phyloP scores from a whole-genome alignment of 1,284 basidiomycete species.

The Thecaphora thlaspeos region DNA sequence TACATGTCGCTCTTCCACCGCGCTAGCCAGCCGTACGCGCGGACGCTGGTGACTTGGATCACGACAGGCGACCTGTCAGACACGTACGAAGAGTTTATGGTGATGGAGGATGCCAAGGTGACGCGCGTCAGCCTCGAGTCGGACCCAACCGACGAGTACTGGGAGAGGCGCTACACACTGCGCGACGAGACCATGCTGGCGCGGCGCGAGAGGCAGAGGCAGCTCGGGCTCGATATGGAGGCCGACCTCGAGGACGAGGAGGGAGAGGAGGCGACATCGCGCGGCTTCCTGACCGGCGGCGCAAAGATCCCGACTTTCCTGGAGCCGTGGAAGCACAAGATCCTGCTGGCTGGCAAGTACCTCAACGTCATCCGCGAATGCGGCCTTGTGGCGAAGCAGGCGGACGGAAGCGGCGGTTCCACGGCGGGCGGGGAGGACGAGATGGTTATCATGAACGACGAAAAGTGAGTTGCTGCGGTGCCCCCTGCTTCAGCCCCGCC shows the following conservation, averaged over 20 bases:
- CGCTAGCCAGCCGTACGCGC: slow-evolving; percentile 54
- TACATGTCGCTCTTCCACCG: slow-evolving; percentile 50
- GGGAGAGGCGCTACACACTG: slow-evolving; percentile 56
- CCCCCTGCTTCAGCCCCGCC: too few species aligned
- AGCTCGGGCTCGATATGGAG: slow-evolving; percentile 41
- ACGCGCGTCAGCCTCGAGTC: slow-evolving; percentile 52
- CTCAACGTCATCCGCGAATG: slow-evolving; percentile 57
- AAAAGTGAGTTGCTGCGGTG: slow-evolving; percentile 15
- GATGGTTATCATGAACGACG: slow-evolving; percentile 50
- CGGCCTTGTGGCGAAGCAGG: slow-evolving; percentile 46
- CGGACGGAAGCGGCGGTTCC: background rate
- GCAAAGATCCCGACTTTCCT: slow-evolving; percentile 56
- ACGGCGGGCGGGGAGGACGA: slow-evolving; percentile 1
- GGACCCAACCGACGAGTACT: slow-evolving; percentile 57
- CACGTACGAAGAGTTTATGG: slow-evolving; percentile 57
- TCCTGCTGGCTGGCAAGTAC: slow-evolving; percentile 56
- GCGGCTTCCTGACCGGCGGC: slow-evolving; percentile 61
- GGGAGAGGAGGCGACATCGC: slow-evolving; percentile 57
- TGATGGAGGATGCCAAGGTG: slow-evolving; percentile 55
- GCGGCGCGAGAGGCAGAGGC: slow-evolving; percentile 39
- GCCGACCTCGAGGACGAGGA: slow-evolving; percentile 29
- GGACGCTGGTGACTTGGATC: slow-evolving; percentile 54
- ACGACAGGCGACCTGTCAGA: slow-evolving; percentile 54
- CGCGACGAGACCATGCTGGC: slow-evolving; percentile 47
- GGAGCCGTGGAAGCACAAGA: slow-evolving; percentile 57